Base-by-base conservation (phyloP, 2,329 filamentous ascomycete genomes). In the Cladophialophora psammophila region DNA sequence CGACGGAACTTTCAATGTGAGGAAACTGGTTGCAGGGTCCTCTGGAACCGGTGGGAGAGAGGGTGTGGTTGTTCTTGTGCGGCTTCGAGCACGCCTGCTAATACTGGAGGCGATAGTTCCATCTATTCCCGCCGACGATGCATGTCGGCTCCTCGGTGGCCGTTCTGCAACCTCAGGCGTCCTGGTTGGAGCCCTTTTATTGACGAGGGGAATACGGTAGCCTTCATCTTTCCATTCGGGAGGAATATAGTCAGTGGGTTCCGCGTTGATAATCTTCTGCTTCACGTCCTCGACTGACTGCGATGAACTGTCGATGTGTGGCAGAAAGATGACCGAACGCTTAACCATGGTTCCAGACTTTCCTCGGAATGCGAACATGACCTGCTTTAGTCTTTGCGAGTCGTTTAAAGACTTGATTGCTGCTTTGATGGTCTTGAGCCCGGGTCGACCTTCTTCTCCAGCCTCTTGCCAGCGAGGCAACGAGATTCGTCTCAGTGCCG, bases 331-430 rank as follows among this genome's bases (percentile, higher is more conserved):
- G 15, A 89, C 81, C 5, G 77, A 79, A 63, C 82, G 85, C n/a
- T 79, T 83, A 18, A 83, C 78, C 72, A 82, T 81, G 4, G 80
- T 72, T 1, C 84, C 84, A 64, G 81, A 81, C 35, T 74, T 77
- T 18, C 82, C 79, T 66, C 77, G 80, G 69, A 85, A 86, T 15
- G 79, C 80, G 72, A 87, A 88, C 1, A 77, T 81, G 54, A 86
- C 74, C 67, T 84, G 83, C 55, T 82, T 84, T 48, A 89, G 75
- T 63, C 82, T 84, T 10, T 83, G 82, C 20, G 79, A 75, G 45
- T 81, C 79, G 42, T 86, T 76, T 67, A 89, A 76, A 20, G 79
- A 74, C 66, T 84, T 85, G 57, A 88, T 76, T 2, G 83, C 78
- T 13, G 78, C 79, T 34, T 80, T 82, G 35, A 89, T 75, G 1